Conservation (phyloP, 495 filamentous ascomycete genomes). For the Xylaria intraflava region DNA sequence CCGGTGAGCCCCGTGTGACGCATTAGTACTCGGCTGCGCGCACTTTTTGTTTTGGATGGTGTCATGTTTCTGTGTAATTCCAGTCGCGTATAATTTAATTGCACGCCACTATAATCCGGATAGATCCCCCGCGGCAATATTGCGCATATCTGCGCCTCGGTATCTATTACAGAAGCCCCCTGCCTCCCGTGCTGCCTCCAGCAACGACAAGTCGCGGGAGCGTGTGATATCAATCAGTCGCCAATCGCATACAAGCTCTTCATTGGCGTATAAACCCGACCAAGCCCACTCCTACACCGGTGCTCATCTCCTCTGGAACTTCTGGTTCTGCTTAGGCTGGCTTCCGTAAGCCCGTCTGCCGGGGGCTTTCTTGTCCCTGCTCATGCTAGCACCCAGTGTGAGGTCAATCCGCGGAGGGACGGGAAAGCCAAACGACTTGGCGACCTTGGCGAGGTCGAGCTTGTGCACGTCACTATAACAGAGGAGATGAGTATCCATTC, state of each 20-base stretch:
- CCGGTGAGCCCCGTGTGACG: no score
- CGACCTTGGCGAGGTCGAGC: conserved; percentile 86
- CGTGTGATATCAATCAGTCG: neutral
- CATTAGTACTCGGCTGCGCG: no score
- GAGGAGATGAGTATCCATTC: neutral
- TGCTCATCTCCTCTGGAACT: conserved; percentile 20
- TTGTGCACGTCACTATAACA: conserved; percentile 64
- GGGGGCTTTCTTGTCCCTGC: conserved; percentile 73
- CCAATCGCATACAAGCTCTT: neutral
- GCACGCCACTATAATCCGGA: no score
- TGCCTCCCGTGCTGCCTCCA: neutral
- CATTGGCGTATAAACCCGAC: neutral
- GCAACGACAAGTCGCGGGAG: neutral
- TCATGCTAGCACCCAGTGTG: conserved; percentile 78
- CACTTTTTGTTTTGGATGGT: no score
- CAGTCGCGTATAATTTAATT: no score
- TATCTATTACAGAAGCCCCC: neutral
- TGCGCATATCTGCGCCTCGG: no score
- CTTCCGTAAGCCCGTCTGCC: conserved; percentile 75
- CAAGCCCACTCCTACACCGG: neutral
- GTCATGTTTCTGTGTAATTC: no score
- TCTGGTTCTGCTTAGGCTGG: conserved; percentile 40
- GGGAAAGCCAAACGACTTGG: conserved; percentile 86
- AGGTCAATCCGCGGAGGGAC: conserved; percentile 90
- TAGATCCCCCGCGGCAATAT: no score